Percentiles rank a stretch among this genome's conserved stretches.
phyloP scores from a whole-genome alignment of 2,329 filamentous ascomycete species.

The Pseudogymnoascus sp. region DNA sequence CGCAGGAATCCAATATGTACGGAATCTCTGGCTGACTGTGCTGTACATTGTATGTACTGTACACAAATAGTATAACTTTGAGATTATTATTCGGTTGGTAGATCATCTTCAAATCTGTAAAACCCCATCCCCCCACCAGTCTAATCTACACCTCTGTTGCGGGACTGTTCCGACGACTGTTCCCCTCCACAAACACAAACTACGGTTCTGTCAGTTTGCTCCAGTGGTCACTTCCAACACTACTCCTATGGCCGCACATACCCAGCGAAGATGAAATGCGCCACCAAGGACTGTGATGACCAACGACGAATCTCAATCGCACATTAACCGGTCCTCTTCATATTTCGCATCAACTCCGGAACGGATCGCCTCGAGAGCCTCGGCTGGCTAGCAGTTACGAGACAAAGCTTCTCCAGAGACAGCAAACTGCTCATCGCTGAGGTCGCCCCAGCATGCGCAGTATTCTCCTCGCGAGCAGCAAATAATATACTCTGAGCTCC shows the following conservation, averaged over 20 bases:
- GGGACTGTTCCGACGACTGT: background rate
- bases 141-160: background rate
- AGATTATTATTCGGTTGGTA: constrained; percentile 2
- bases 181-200: constrained; percentile 2
- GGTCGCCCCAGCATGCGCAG: background rate
- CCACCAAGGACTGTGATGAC: constrained; percentile 4
- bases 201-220: background rate
- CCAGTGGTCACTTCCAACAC: background rate
- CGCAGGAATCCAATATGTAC: background rate
- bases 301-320: constrained; percentile 8
- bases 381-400: background rate
- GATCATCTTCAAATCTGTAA: constrained; percentile 7
- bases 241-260: constrained; percentile 5
- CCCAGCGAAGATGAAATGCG: constrained; percentile 9
- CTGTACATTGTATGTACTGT: background rate
- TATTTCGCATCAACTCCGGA: background rate
- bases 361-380: background rate
- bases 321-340: constrained; percentile 1
- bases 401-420: background rate
- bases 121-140: background rate
- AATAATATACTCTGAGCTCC: background rate
- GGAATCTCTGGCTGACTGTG: background rate
- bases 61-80: background rate
- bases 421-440: background rate
- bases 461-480: background rate